phyloP scores from a whole-genome alignment of 352 stramenopile genomes.

The Phytophthora fragariaefolia region DNA sequence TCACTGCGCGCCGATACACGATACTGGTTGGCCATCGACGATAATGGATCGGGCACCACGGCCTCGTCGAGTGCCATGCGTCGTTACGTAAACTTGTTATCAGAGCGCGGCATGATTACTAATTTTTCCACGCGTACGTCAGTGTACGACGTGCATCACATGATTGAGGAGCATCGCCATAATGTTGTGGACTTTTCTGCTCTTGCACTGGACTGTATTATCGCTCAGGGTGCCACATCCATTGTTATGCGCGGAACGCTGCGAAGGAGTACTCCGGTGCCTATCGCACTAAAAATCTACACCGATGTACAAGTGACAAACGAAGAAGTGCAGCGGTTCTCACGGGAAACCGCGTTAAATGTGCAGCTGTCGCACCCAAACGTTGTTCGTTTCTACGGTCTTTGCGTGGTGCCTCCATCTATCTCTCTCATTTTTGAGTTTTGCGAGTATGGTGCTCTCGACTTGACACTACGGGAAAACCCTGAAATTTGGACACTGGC shows the following conservation, averaged over 20 bases:
- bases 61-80: conserved; percentile 65
- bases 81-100: conserved; percentile 74
- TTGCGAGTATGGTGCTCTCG: conserved; percentile 82
- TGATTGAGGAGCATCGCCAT: conserved; percentile 88
- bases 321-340: conserved; percentile 84
- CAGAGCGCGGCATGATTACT: conserved; percentile 86
- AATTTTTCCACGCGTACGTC: conserved; percentile 90
- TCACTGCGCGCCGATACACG: conserved; percentile 81
- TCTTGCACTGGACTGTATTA: conserved; percentile 75
- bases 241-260: conserved; percentile 84
- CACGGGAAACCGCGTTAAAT: conserved; percentile 80
- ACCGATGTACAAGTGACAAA: conserved; percentile 84
- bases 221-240: conserved; percentile 80
- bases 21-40: conserved; percentile 87
- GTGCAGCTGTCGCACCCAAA: conserved; percentile 87
- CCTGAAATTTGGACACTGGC: conserved; percentile 66
- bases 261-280: conserved; percentile 44
- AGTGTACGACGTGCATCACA: conserved; percentile 88
- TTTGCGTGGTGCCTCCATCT: conserved; percentile 84
- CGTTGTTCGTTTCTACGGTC: conserved; percentile 80
- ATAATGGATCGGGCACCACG: conserved; percentile 46
- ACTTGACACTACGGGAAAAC: conserved; percentile 57
- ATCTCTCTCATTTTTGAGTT: conserved; percentile 91
- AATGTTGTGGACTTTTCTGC: conserved; percentile 85
- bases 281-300: conserved; percentile 89